These are phyloP conservation scores for Clavulina sp. DNA, from an alignment of 768 basidiomycete genomes.

Conservation along the genomic window DNA sequence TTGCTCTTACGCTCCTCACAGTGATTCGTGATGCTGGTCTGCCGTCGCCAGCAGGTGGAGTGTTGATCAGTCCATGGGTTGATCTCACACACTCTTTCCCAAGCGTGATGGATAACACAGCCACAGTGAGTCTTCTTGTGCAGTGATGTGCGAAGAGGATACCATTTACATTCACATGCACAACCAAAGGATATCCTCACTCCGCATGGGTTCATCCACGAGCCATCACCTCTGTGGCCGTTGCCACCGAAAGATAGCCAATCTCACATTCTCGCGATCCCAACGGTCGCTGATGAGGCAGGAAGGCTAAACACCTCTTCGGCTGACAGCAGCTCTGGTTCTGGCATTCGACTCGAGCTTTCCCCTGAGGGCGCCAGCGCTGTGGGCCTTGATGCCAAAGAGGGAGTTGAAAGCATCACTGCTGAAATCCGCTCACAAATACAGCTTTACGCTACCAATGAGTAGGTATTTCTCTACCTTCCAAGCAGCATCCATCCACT, in stretches of 20 bases:
- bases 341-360: no score
- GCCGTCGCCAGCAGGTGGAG: constrained; percentile 70
- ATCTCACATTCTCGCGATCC: no score
- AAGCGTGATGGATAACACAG: constrained; percentile 67
- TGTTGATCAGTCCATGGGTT: constrained; percentile 87
- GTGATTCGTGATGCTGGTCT: constrained; percentile 65
- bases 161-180: no score
- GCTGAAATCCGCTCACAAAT: constrained; percentile 39
- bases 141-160: no score
- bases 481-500: no score
- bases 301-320: no score
- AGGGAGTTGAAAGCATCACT: constrained; percentile 19
- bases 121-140: constrained; percentile 35
- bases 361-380: no score
- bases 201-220: constrained; percentile 56
- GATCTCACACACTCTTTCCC: constrained; percentile 94
- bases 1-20: constrained; percentile 56
- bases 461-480: constrained; percentile 23
- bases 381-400: no score
- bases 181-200: constrained; percentile 56
- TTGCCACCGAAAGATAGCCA: constrained; percentile 21
- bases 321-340: no score
- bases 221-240: constrained; percentile 49
- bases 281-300: no score
- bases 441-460: constrained; percentile 74